Percentiles rank a stretch among this genome's conserved stretches.
Conservation (phyloP, 768 basidiomycete species). For the Tricholoma terreum region DNA sequence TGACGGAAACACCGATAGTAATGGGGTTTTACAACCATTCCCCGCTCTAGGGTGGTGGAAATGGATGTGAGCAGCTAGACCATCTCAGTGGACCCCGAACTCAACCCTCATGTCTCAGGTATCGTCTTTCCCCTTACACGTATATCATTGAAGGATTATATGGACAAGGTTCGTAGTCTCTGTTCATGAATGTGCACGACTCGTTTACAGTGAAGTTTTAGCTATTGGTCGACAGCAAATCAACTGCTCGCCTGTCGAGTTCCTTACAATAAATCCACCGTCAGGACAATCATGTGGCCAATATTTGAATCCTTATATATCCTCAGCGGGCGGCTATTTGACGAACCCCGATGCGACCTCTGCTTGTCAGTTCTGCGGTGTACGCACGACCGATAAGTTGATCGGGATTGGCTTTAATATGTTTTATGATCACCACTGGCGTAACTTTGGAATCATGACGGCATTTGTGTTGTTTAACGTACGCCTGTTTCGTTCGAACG, state of each 20-base stretch:
- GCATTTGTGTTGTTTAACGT: conserved; percentile 49
- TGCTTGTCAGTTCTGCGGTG: conserved; percentile 56
- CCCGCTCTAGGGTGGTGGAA: conserved; percentile 64
- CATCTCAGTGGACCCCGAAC: neutral
- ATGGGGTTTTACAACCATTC: conserved; percentile 69
- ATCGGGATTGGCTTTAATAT: conserved; percentile 57
- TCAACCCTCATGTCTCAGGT: conserved; percentile 8
- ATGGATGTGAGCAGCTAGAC: conserved; percentile 55
- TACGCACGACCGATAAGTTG: conserved; percentile 53
- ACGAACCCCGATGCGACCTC: conserved; percentile 47
- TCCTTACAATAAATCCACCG: conserved; percentile 58
- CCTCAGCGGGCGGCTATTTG: conserved; percentile 53
- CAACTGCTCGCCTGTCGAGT: conserved; percentile 57
- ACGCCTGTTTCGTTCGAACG: conserved; percentile 6
- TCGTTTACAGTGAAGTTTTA: conserved; percentile 32
- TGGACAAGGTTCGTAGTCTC: conserved; percentile 38
- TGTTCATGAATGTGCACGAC: conserved; percentile 18
- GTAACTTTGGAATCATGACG: conserved; percentile 49
- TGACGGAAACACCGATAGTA: conserved; percentile 31
- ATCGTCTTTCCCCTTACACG: conserved; percentile 47
- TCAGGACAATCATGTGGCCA: conserved; percentile 51
- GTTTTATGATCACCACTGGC: conserved; percentile 48
- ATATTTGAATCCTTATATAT: conserved; percentile 53
- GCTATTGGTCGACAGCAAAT: conserved; percentile 50
- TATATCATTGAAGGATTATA: conserved; percentile 53